Conservation (phyloP, 148 eudicot species). For the Camellia lanceoleosa region DNA sequence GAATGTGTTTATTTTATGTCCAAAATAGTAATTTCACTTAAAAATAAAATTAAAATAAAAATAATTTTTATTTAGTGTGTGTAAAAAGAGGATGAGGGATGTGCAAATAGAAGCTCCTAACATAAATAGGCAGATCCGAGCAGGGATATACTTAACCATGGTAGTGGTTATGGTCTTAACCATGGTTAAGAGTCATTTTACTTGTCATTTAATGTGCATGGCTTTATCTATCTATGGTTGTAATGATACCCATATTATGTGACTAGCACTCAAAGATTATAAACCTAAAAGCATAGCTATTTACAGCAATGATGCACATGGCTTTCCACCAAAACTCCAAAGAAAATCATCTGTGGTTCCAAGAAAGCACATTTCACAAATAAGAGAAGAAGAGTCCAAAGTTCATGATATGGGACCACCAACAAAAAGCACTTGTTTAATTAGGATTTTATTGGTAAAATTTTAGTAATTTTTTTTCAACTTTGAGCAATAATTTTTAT, state of each 20-base stretch:
- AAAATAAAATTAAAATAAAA: too few relatives aligned
- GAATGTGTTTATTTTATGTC: too few relatives aligned
- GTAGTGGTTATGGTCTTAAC: background rate
- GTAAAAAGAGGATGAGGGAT: too few relatives aligned
- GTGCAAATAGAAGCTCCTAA: too few relatives aligned
- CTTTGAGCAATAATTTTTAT: too few relatives aligned
- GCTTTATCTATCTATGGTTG: background rate
- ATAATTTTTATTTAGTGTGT: too few relatives aligned
- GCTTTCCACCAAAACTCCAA: background rate
- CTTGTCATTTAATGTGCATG: background rate
- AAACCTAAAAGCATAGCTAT: background rate
- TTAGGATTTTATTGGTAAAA: background rate
- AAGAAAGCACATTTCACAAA: background rate
- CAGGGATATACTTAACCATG: background rate
- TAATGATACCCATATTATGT: background rate
- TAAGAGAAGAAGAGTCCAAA: background rate
- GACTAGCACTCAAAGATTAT: background rate
- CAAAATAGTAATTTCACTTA: too few relatives aligned
- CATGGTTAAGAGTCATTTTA: background rate
- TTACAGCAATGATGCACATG: slow-evolving; percentile 11
- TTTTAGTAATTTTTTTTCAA: too few relatives aligned
- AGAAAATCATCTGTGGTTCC: slow-evolving; percentile 6
- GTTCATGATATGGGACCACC: background rate
- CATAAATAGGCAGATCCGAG: background rate
- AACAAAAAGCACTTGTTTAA: background rate